Base-by-base conservation (phyloP, 345 rosid genomes). In the Boechera divaricarpa region DNA sequence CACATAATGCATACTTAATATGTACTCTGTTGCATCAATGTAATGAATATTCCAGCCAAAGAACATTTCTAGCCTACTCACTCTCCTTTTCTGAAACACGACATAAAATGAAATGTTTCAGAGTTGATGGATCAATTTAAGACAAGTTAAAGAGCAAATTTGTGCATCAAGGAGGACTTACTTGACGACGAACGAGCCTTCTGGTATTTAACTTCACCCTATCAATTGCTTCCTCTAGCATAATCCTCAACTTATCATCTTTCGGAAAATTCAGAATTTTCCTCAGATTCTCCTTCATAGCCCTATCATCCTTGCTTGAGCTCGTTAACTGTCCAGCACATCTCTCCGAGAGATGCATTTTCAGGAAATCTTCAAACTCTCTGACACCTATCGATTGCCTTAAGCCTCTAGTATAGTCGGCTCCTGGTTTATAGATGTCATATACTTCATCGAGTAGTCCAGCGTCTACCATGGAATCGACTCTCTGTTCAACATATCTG, bases 131-230 rank as follows among this genome's bases (percentile, higher is more conserved):
- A 33, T 57, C 58, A 39, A 32, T 41, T 42, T 31, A 28, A 5
- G 4, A 54, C 1, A 61, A 16, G 5, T 7, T 1, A 31, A 33
- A 7, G 67, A 73, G 12, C 39, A 69, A 1, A 52, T 35, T n/a
- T n/a, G 31, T 55, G 32, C 10, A 51, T 53, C 5, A 38, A 8
- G 7, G 33, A 10, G 15, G 7, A 86, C 97, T 85, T 87, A 91
- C 99, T 84, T 95, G 98, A 53, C 89, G 89, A 54, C 90, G 98
- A 38, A 93, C 88, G 68, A 93, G 98, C 84, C 89, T 90, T 79
- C 94, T 82, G 7, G 97, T 95, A 77, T 93, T 89, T 71, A 78
- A 53, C 84, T 95, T 95, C 36, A 95, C 88, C 45, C 76, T 83
- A 75, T 83, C 90, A 79, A 91, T 84, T 28, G 98, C 94, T 72